A percentile compares a stretch with the other conserved stretches of the same genome.
phyloP scores from a whole-genome alignment of 768 basidiomycete species.

The Mycena metata region DNA sequence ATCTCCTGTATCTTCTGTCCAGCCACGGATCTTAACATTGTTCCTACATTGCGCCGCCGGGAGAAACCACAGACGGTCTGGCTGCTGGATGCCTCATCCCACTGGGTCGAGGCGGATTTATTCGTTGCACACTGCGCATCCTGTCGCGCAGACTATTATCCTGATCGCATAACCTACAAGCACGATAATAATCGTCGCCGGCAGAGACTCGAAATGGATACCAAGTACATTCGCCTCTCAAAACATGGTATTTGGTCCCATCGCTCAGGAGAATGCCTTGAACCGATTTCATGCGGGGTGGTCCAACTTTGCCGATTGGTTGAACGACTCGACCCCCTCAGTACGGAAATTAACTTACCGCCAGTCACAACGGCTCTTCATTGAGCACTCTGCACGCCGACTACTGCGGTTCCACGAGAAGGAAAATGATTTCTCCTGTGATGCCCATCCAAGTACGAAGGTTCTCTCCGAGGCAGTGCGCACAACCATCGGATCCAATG shows the following conservation, averaged over 20 bases:
- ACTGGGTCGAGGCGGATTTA: slow-evolving; percentile 25
- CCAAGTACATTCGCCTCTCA: slow-evolving; percentile 43
- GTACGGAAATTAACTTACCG: neutral
- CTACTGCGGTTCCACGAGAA: neutral
- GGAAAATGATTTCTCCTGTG: neutral
- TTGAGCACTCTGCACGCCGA: neutral
- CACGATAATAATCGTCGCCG: neutral
- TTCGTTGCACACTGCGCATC: slow-evolving; percentile 29
- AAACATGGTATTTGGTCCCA: slow-evolving; percentile 45
- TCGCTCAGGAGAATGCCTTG: slow-evolving; percentile 41
- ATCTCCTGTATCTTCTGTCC: slow-evolving; percentile 30
- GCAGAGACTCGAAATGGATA: neutral
- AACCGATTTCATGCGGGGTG: slow-evolving; percentile 44
- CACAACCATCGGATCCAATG: too few species aligned
- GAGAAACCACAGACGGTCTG: slow-evolving; percentile 18
- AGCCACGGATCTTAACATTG: slow-evolving; percentile 16
- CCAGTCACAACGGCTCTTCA: neutral
- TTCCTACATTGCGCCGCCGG: slow-evolving; percentile 19
- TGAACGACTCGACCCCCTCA: slow-evolving; percentile 36
- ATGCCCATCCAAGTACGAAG: neutral
- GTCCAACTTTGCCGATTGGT: slow-evolving; percentile 45
- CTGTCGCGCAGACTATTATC: slow-evolving; percentile 39
- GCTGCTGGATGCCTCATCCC: slow-evolving; percentile 3
- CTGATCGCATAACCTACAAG: slow-evolving; percentile 35
- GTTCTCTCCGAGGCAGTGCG: neutral